These are phyloP conservation scores for Hemisphaericaspora nanyangensis DNA, from an alignment of 805 yeast species.

Conservation along the genomic window DNA sequence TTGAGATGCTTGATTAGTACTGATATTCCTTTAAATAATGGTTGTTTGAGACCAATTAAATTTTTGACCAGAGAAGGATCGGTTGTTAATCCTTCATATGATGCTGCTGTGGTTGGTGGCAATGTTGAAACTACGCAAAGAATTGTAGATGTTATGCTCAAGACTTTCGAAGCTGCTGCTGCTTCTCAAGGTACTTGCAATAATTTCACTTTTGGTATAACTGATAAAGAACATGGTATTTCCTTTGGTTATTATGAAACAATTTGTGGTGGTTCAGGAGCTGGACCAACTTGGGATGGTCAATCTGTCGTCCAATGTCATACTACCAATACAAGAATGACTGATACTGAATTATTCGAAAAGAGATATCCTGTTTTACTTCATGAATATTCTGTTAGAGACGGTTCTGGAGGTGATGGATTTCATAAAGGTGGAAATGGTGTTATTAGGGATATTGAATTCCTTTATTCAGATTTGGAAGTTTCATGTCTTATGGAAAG, in stretches of 20 bases:
- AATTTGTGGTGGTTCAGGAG: constrained; percentile 95
- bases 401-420: constrained; percentile 80
- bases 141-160: constrained; percentile 82
- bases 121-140: constrained; percentile 94
- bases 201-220: constrained; percentile 87
- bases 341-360: constrained; percentile 87
- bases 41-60: constrained; percentile 78
- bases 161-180: constrained; percentile 85
- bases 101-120: constrained; percentile 89
- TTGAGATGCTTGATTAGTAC: constrained; percentile 79
- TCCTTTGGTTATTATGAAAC: constrained; percentile 94
- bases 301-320: constrained; percentile 89
- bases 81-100: constrained; percentile 66
- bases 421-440: constrained; percentile 78
- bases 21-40: constrained; percentile 90
- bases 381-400: constrained; percentile 65
- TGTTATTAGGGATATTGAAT: constrained; percentile 79
- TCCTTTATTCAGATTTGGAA: constrained; percentile 42
- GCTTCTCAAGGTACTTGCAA: constrained; percentile 97
- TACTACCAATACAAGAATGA: constrained; percentile 90
- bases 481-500: constrained; percentile 86
- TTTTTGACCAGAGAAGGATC: constrained; percentile 42
- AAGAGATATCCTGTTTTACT: constrained; percentile 81
- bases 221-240: constrained; percentile 48
- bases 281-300: constrained; percentile 83